Evolutionary conservation across 2,329 filamentous ascomycete genomes (phyloP), one percentile per base, ranked within the genome.

Genomic region (Alternaria triticimaculans): DNA sequence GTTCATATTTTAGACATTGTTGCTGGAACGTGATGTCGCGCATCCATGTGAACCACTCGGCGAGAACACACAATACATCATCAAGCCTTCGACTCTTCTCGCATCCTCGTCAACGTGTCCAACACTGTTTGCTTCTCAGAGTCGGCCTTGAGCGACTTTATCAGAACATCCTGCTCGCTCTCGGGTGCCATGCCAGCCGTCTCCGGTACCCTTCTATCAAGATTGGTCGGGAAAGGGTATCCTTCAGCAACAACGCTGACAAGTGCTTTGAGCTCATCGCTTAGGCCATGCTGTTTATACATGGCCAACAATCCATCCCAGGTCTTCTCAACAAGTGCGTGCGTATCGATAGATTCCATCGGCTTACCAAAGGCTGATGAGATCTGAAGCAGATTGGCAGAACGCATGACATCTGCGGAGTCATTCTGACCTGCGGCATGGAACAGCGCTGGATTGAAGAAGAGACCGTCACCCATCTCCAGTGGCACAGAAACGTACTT

Each of bases 381-480:
- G 28, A 90, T 82, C 75, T 90, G 88, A 37, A 90, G 68, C 10
- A 90, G 75, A 71, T 90, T 90, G n/a, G 87, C 88, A 28, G 83
- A 84, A 2, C 88, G 83, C 23, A 86, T 75, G 25, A 89, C 78
- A 18, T 82, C 80, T 9, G 74, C 72, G 2, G 80, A 82, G 7
- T 80, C 81, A 69, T 90, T 90, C 66, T 84, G 83, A 0, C 88
- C 88, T 0, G 88, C 88, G 2, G 88, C 88, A 72, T 90, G 88
- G 65, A 89, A 87, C 0, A 90, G 77, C 1, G 86, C 88, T 0
- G 88, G 88, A 60, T 87, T 89, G 77, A 90, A 90, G 73, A 90
- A 90, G 0, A 90, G 67, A 0, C 86, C 88, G 68, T 90, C 88
- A 0, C 88, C 88, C 45, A 84, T 81, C 3, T 77, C 67, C 60